Evolutionary conservation across 768 basidiomycete genomes (phyloP), one percentile per base, ranked within the genome.

Genomic region (Suillus occidentalis): DNA sequence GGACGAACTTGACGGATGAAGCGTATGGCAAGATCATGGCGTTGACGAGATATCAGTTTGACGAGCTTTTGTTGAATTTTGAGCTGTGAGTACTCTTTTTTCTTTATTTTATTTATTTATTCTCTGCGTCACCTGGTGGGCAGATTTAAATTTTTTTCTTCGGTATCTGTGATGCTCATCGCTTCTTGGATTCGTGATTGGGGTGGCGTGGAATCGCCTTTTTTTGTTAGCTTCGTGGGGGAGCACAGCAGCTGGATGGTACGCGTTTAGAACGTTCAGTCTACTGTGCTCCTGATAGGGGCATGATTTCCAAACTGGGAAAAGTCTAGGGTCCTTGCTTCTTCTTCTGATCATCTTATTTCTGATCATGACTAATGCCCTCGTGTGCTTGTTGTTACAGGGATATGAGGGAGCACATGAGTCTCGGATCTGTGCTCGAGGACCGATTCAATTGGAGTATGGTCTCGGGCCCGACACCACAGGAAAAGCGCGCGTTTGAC

Each of bases 401-500:
- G 72, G 89, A 89, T 71, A 90, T 90, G 89, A 79, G 82, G 67
- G 85, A 88, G 66, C 82, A 83, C 69, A 85, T 85, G 68, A 78
- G 78, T 9, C 72, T 87, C 7, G 79, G 80, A 39, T 70, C 73
- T 63, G 77, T 80, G 4, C 74, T 88, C 10, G 73, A 82, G 60
- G 81, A 84, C 34, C 78, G 82, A 5, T 84, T 88, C 65, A 75
- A 77, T 52, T 88, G 88, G 85, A 68, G 72, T 36, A 71, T 78
- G 12, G 76, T 81, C 18, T 70, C 79, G 14, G 75, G 79, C 0
- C 71, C 79, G 31, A 76, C 79, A 10, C 80, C 85, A 12, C 72
- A 76, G 37, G 85, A 86, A 62, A 85, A 87, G 56, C 84, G 85
- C 67, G 75, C 77, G 18, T 90, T 87, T 73, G 83, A 87, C 65